Evolutionary conservation across 257 asterid species (phyloP).

Genomic region (Coffea eugenioides): DNA sequence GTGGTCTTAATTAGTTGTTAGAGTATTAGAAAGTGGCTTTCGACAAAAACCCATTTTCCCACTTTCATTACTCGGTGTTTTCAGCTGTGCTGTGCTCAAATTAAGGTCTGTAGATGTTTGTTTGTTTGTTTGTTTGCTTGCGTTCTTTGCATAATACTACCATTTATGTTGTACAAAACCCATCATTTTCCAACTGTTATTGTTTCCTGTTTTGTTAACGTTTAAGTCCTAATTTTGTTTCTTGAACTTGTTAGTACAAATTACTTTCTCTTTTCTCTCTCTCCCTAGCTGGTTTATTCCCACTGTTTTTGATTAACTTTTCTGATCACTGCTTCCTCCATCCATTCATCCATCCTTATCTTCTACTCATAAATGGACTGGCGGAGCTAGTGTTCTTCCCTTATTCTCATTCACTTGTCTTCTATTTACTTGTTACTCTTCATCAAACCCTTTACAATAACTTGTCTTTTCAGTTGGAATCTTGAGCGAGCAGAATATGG

Average conservation of each 20-base stretch:
- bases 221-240: not conserved
- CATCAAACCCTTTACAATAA: conserved; percentile 7
- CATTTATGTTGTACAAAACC: not conserved
- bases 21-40: not conserved
- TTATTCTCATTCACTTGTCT: not conserved
- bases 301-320: conserved; percentile 4
- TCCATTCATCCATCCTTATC: conserved; percentile 13
- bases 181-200: too few species aligned
- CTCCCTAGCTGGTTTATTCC: conserved; percentile 1
- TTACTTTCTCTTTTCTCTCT: not conserved
- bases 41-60: conserved; percentile 11
- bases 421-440: not conserved
- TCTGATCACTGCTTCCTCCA: not conserved
- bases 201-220: not conserved
- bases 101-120: not conserved
- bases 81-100: not conserved
- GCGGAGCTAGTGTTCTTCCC: conserved; percentile 3
- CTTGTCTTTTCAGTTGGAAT: conserved; percentile 3
- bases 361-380: conserved; percentile 4
- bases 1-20: not conserved
- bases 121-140: not conserved
- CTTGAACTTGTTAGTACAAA: not conserved
- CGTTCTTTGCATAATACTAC: not conserved
- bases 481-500: conserved; percentile 28
- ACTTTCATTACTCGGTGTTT: not conserved